These are phyloP conservation scores for Delitschia confertaspora DNA, from an alignment of 495 filamentous ascomycete species.

Conservation along the genomic window DNA sequence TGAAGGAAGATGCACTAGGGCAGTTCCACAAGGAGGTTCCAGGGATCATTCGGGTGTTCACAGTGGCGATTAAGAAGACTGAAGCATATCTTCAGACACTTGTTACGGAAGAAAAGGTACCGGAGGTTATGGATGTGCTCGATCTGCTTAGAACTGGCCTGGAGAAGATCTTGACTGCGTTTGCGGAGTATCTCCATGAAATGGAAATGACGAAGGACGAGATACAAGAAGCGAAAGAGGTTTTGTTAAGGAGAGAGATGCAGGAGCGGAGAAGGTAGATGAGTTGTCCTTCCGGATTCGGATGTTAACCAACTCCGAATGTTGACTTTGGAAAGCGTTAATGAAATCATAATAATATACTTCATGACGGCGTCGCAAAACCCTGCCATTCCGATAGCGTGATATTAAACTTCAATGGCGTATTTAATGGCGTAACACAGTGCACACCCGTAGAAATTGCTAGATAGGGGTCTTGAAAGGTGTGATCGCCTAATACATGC, in stretches of 20 bases:
- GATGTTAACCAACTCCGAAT: no score
- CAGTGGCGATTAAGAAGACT: slow-evolving; percentile 55
- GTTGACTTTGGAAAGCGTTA: no score
- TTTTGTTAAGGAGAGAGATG: no score
- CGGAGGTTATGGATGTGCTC: slow-evolving; percentile 53
- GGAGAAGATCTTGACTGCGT: slow-evolving; percentile 51
- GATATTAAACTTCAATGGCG: no score
- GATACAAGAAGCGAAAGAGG: slow-evolving; percentile 59
- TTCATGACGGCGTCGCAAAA: no score
- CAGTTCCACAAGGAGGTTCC: slow-evolving; percentile 74
- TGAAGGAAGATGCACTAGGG: slow-evolving; percentile 79
- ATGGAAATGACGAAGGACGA: slow-evolving; percentile 57
- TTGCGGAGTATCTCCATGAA: slow-evolving; percentile 59
- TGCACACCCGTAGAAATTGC: no score
- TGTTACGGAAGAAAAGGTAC: slow-evolving; percentile 26
- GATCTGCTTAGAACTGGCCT: slow-evolving; percentile 52
- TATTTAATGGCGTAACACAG: no score
- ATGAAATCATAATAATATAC: no score
- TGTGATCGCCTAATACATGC: background rate
- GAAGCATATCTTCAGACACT: slow-evolving; percentile 56
- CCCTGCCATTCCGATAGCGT: no score
- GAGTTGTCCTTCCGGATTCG: no score
- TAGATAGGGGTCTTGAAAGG: no score
- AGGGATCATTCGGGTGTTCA: slow-evolving; percentile 60
- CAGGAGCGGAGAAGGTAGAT: no score